Evolutionary conservation across 2,329 filamentous ascomycete genomes (phyloP), one percentile per base, ranked within the genome.

Genomic region (Plenodomus lindquistii): DNA sequence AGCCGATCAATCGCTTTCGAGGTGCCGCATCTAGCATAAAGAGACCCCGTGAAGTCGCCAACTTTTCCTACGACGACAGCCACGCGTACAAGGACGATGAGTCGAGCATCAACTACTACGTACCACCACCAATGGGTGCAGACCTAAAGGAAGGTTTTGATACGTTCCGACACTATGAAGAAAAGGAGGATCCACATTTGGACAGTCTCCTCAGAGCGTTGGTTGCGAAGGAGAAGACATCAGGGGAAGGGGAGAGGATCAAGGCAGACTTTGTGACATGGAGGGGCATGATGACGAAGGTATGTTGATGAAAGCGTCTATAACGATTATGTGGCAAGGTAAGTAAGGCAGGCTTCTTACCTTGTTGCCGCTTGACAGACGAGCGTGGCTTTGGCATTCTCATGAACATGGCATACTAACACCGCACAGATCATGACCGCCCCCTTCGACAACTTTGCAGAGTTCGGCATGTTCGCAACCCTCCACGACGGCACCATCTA

Each of bases 261-360:
- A 85, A 91, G 52, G 87, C 88, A 2, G 85, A 96, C 61, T 71
- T 97, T 38, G 81, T 97, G 42, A 97, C 93, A 1, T 99, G 93
- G 93, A 81, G 94, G 64, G 94, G 94, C 31, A 97, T 97, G 91
- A 92, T 99, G 87, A 97, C 94, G 54, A 99, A 97, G 81, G 91
- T 92, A 68, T 44, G 62, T 65, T 59, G 49, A 57, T 19, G 10
- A 2, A 17, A 18, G 10, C 18, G 20, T 36, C 16, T 13, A 27
- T 19, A 36, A 8, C n/a, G n/a, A 4, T 35, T 9, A 40, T 19
- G n/a, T 7, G 27, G 43, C 45, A 46, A 59, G 50, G 55, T 59
- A 53, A 59, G 59, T 52, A 35, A 46, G 21, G 22, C 35, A 36
- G 31, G 46, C 50, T 46, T 49, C 50, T 50, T 50, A 49, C 59